These are phyloP conservation scores for Pseudozyma sp. DNA, from an alignment of 1,284 basidiomycete species.

Conservation along the genomic window DNA sequence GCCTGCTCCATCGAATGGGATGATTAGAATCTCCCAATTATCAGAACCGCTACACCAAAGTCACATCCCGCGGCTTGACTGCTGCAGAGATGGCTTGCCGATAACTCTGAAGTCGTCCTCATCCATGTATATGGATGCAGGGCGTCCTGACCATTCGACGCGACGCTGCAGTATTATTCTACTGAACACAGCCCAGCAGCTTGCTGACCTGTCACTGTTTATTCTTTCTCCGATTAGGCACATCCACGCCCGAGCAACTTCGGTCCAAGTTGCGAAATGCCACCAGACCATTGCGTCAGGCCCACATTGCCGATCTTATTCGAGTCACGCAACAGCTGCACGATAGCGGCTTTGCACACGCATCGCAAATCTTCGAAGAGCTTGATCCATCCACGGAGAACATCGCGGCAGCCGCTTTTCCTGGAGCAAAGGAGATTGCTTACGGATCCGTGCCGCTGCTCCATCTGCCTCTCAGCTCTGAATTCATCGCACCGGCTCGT, in stretches of 20 bases:
- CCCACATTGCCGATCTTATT: conserved; percentile 13
- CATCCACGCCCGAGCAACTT: conserved; percentile 17
- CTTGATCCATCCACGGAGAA: conserved; percentile 36
- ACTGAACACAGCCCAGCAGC: background rate
- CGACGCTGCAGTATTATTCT: background rate
- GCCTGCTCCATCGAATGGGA: conserved; percentile 21
- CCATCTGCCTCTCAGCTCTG: conserved; percentile 14
- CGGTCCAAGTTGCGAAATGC: conserved; percentile 12
- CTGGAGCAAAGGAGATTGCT: background rate
- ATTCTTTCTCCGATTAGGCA: conserved; percentile 10
- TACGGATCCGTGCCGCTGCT: conserved; percentile 24
- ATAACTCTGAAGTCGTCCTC: conserved; percentile 48
- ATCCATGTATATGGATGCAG: conserved; percentile 8
- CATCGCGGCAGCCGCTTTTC: conserved; percentile 9
- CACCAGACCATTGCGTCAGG: conserved; percentile 13
- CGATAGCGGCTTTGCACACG: conserved; percentile 4
- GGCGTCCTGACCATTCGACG: conserved; percentile 46
- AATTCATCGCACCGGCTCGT: background rate
- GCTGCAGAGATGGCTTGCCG: conserved; percentile 42
- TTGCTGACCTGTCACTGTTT: conserved; percentile 2
- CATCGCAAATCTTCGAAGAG: conserved; percentile 32
- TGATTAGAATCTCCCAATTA: conserved; percentile 46
- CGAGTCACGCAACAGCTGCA: conserved; percentile 8
- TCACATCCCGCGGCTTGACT: conserved; percentile 41
- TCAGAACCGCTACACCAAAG: conserved; percentile 58